A percentile compares a stretch with the other conserved stretches of the same genome.
phyloP scores from a whole-genome alignment of 257 asterid genomes.

The Solanum pimpinellifolium region DNA sequence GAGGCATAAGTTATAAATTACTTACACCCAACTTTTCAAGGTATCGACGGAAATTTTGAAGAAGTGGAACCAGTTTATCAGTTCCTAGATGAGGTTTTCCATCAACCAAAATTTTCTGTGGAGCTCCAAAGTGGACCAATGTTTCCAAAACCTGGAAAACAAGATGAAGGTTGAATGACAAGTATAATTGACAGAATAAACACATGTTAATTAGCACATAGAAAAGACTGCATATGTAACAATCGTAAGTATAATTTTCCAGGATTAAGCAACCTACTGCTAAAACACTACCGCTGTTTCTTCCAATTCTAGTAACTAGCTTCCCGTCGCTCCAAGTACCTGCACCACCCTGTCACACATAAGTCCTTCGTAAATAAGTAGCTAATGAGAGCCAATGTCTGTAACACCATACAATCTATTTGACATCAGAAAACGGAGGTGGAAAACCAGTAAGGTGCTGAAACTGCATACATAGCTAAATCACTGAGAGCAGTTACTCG shows the following conservation, averaged over 20 bases:
- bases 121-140: slow-evolving; percentile 86
- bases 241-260: neutral
- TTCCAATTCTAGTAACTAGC: slow-evolving; percentile 91
- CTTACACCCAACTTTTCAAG: slow-evolving; percentile 87
- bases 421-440: neutral
- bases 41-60: slow-evolving; percentile 56
- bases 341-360: slow-evolving; percentile 99
- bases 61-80: slow-evolving; percentile 82
- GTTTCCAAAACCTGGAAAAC: slow-evolving; percentile 71
- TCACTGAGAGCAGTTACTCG: neutral
- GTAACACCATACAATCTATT: neutral
- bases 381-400: neutral
- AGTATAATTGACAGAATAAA: neutral
- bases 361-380: slow-evolving; percentile 53
- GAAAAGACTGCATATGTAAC: neutral
- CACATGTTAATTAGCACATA: neutral
- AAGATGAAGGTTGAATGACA: neutral
- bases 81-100: slow-evolving; percentile 99
- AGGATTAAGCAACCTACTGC: slow-evolving; percentile 40
- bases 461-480: neutral
- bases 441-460: neutral
- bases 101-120: slow-evolving; percentile 62
- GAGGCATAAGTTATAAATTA: slow-evolving; percentile 4
- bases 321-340: slow-evolving; percentile 99
- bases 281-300: slow-evolving; percentile 60